phyloP scores from a whole-genome alignment of 2,329 filamentous ascomycete genomes.

The Alternaria triticina region DNA sequence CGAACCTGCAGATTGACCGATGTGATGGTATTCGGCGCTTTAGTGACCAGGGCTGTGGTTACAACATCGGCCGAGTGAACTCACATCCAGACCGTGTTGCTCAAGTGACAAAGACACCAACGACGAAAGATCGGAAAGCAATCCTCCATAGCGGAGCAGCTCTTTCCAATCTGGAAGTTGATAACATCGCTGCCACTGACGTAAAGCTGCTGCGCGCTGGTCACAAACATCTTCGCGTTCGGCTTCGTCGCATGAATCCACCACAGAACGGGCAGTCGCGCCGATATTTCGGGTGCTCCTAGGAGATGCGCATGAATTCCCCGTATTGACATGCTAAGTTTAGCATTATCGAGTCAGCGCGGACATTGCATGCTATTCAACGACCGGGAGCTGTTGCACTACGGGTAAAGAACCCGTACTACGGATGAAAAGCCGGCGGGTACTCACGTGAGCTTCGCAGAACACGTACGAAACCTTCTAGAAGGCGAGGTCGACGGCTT shows the following conservation, averaged over 20 bases:
- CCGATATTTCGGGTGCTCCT: neutral
- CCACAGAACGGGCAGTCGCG: neutral
- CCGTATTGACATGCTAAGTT: neutral
- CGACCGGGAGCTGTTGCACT: neutral
- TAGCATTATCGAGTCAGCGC: neutral
- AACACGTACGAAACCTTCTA: neutral
- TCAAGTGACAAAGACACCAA: neutral
- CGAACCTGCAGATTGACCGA: neutral
- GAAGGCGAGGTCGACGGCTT: neutral
- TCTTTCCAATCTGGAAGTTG: neutral
- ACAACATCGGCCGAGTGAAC: neutral
- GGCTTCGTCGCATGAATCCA: neutral
- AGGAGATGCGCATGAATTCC: neutral
- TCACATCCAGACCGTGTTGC: neutral
- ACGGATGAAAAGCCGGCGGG: neutral
- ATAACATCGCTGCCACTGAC: neutral
- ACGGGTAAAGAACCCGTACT: neutral
- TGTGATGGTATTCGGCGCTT: neutral
- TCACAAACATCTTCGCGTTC: neutral
- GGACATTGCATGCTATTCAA: neutral
- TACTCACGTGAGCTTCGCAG: neutral
- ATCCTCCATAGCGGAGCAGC: neutral
- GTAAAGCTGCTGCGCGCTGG: neutral
- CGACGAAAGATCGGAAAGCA: neutral
- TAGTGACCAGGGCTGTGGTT: neutral